A percentile compares a stretch with the other conserved stretches of the same genome.
These are phyloP conservation scores for Euptelea pleiosperma DNA, from an alignment of 164 flowering plant genomes.

Conservation along the genomic window DNA sequence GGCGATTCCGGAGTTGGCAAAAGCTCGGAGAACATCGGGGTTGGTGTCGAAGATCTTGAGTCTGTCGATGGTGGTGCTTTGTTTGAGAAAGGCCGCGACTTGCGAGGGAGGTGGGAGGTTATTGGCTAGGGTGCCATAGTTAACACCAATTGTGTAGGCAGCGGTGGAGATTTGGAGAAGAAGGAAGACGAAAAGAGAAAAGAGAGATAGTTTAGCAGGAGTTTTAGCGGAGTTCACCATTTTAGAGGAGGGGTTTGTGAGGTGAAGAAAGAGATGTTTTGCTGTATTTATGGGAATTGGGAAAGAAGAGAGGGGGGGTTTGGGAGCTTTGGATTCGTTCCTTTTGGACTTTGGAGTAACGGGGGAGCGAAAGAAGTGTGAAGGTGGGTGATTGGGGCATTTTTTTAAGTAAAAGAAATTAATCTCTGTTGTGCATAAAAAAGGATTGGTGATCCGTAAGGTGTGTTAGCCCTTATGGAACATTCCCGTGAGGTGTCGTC, in stretches of 20 bases:
- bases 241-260: not conserved
- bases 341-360: too few relatives aligned
- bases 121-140: conserved; percentile 77
- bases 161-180: conserved; percentile 23
- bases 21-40: conserved; percentile 65
- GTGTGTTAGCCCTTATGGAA: too few relatives aligned
- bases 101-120: conserved; percentile 77
- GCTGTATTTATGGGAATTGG: not conserved
- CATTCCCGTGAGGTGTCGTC: too few relatives aligned
- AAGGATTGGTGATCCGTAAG: too few relatives aligned
- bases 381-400: too few relatives aligned
- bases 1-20: conserved; percentile 57
- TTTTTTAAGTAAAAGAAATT: too few relatives aligned
- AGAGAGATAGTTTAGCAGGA: not conserved
- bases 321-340: too few relatives aligned
- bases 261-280: not conserved
- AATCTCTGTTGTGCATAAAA: too few relatives aligned
- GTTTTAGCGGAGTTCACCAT: not conserved
- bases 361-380: too few relatives aligned
- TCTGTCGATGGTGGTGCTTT: conserved; percentile 53
- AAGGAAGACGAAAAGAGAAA: conserved; percentile 4
- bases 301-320: not conserved
- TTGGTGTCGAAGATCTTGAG: conserved; percentile 68
- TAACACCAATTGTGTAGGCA: conserved; percentile 58
- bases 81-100: conserved; percentile 60